These are phyloP conservation scores for Ceratobasidium sp. DNA, from an alignment of 1,284 basidiomycete species.

Conservation along the genomic window DNA sequence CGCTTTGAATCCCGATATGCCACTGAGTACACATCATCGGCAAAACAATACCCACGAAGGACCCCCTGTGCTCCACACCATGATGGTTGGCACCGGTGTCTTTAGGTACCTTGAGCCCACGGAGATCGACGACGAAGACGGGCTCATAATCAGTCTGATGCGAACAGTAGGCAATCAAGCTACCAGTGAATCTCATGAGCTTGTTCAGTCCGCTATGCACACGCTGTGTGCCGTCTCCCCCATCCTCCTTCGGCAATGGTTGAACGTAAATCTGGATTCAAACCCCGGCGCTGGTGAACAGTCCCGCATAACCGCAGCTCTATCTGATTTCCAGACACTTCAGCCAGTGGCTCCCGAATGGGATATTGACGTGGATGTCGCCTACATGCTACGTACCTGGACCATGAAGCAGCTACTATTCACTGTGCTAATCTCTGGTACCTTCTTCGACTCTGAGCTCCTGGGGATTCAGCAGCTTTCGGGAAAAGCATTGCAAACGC, in stretches of 20 bases:
- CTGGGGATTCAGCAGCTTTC: no score
- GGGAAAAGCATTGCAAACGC: no score
- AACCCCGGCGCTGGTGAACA: no score
- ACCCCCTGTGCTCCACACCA: not conserved
- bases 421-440: no score
- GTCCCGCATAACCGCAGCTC: no score
- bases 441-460: no score
- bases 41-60: not conserved
- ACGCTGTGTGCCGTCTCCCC: not conserved
- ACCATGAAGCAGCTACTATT: no score
- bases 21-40: not conserved
- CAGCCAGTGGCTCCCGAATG: no score
- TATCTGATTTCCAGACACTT: no score
- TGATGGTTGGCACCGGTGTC: conserved; percentile 1
- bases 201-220: not conserved
- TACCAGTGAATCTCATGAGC: not conserved
- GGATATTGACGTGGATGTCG: no score
- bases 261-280: not conserved
- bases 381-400: no score
- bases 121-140: conserved; percentile 3
- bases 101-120: not conserved
- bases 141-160: not conserved
- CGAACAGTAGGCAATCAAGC: not conserved
- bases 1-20: not conserved
- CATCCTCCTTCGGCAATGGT: conserved; percentile 10